A percentile compares a stretch with the other conserved stretches of the same genome.
Evolutionary conservation across 2,329 filamentous ascomycete genomes (phyloP).

Genomic region (Ceratocystis papillata): DNA sequence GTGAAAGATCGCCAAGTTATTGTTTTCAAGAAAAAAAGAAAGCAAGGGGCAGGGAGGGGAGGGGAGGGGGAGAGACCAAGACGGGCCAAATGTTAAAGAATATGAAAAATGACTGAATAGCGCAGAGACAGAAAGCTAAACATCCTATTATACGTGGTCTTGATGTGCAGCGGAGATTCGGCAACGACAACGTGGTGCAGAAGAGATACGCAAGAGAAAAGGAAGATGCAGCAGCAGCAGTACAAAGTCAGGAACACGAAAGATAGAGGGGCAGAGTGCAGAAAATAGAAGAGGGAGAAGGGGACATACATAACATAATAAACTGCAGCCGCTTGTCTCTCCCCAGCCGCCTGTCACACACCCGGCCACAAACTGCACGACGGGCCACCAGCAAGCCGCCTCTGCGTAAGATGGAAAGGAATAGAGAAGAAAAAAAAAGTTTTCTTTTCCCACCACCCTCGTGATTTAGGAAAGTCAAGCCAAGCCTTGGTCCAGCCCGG

Average conservation of each 20-base stretch:
- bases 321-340: background rate
- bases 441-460: background rate
- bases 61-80: background rate
- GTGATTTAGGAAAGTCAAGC: background rate
- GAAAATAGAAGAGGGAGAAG: background rate
- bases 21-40: background rate
- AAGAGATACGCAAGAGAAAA: background rate
- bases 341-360: conserved; percentile 2
- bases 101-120: conserved; percentile 7
- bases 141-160: conserved; percentile 1
- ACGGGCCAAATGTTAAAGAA: background rate
- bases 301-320: background rate
- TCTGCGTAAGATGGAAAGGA: background rate
- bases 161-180: background rate
- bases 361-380: too few relatives aligned
- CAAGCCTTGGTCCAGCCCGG: background rate
- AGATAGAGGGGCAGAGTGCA: background rate
- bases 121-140: conserved; percentile 11
- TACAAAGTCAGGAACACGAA: background rate
- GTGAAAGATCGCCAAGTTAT: conserved; percentile 3
- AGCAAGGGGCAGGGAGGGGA: background rate
- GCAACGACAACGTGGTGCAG: background rate
- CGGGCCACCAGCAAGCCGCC: too few relatives aligned
- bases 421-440: conserved; percentile 6
- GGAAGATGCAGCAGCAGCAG: background rate